Evolutionary conservation across 805 yeast species (phyloP), one percentile per base, ranked within the genome.

Genomic region (Allodekkera sacchari): DNA sequence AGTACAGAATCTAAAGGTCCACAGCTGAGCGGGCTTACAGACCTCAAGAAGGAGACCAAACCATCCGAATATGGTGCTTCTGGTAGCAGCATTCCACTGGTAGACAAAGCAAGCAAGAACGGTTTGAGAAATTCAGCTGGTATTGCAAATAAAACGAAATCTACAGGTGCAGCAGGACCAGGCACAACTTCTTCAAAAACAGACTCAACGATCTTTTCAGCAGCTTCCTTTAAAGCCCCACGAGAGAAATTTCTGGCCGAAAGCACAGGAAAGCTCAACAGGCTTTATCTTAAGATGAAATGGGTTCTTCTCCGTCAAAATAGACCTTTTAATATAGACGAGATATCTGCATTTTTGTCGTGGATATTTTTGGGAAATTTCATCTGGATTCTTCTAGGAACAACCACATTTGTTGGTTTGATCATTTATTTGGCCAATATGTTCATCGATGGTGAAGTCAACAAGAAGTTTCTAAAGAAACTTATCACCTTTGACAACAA

Each of bases 311-410:
- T 66, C 2, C 50, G 76, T 25, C 70, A 67, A 28, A 63, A 62
- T 41, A 48, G 71, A 23, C 69, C 73, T 8, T 64, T 68, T 36
- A 60, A 70, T 19, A 43, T 63, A 11, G 75, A 70, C 42, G 76
- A 71, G 36, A 48, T 69, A 12, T 66, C 72, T 2, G 77, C 79
- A 1, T 67, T 72, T 43, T 55, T 66, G 7, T 70, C 77, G 4
- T 72, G 75, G 75, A 48, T 70, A 9, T 59, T 72, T 19, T 68
- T 72, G 74, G 78, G 77, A 1, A 67, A 71, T 42, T 52, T 70
- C 14, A 47, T 72, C 22, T 71, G 76, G 76, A 56, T 72, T 12
- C 47, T 70, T 10, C 52, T 72, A 33, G 78, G 78, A 4, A 72
- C 79, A 3, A 72, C 79, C 7, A 72, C 77, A 1, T 72, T 71